Percentiles rank a stretch among this genome's conserved stretches.
Conservation (phyloP, 2,329 filamentous ascomycete species). For the Botrytis medusae region DNA sequence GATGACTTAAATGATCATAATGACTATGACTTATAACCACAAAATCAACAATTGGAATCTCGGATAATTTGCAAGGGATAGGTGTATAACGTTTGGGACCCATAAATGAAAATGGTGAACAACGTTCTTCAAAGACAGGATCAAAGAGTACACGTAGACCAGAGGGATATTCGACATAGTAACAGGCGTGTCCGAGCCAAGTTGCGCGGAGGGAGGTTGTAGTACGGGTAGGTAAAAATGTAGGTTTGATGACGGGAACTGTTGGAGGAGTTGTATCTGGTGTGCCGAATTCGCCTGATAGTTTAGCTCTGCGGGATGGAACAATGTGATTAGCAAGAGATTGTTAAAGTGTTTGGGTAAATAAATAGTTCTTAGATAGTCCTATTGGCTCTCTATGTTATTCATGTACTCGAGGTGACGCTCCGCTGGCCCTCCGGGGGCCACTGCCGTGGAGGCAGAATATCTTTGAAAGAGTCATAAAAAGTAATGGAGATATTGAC, state of each 20-base stretch:
- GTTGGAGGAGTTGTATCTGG: constrained; percentile 64
- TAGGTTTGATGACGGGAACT: constrained; percentile 57
- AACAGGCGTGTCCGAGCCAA: constrained; percentile 94
- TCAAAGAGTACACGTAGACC: constrained; percentile 90
- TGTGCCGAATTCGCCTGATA: constrained; percentile 32
- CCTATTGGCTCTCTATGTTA: not conserved
- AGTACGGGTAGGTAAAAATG: constrained; percentile 56
- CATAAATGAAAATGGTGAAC: constrained; percentile 70
- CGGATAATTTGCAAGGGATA: constrained; percentile 71
- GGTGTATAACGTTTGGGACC: constrained; percentile 78
- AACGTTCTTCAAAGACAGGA: constrained; percentile 87
- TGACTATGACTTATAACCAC: constrained; percentile 61
- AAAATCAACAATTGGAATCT: constrained; percentile 74
- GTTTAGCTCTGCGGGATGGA: not conserved
- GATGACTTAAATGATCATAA: constrained; percentile 86
- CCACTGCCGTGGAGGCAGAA: not conserved
- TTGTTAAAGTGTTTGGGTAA: not conserved
- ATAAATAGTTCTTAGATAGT: not conserved
- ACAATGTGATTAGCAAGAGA: not conserved
- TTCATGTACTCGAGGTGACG: not conserved
- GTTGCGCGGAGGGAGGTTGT: constrained; percentile 70
- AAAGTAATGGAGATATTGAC: not conserved
- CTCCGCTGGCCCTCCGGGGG: not conserved
- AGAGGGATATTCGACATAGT: constrained; percentile 83
- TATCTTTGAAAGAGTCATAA: not conserved